Base-by-base conservation (phyloP, 352 stramenopile species). In the Globisporangium solare region DNA sequence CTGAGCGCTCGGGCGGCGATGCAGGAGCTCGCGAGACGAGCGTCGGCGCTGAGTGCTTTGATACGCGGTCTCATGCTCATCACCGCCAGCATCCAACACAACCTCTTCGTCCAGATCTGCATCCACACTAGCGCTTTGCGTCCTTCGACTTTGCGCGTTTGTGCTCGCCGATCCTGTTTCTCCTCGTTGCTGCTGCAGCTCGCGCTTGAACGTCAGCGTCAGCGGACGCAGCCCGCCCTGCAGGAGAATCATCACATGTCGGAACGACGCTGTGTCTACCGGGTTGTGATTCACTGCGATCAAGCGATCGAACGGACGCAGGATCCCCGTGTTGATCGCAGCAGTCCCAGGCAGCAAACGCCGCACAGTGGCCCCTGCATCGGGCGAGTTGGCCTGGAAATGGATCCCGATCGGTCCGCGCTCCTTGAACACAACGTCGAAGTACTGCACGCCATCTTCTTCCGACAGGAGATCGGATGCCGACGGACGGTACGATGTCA, bases 371-470 rank as follows among this genome's bases (percentile, higher is more conserved):
- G 84, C 84, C 5, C 84, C 82, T 13, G 61, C 58, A 46, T 94
- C 84, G 1, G 76, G 82, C 0, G 73, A 58, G 58, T 90, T 92
- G 0, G 82, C 80, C 63, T 92, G 78, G 48, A 94, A 94, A 60
- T 90, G 76, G 17, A 94, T 89, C 6, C 84, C 84, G 41, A 94
- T 90, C 3, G 78, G 72, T 0, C 82, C 76, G 17, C 70, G 74
- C 37, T 90, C 80, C 43, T 86, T 57, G 66, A 94, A 94, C 18
- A 88, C 71, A 2, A 94, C 79, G 18, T 94, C 76, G 32, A 88
- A 74, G 51, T 67, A 64, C 48, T 51, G 59, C 45, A 46, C 15
- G 46, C 40, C 70, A 45, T 41, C 54, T 18, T 47, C 43, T 27
- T 47, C 20, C 6, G 21, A n/a, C 10, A 32, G 43, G 32, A 18